phyloP scores from a whole-genome alignment of 129 eudicot genomes.

The Helichrysum umbraculigerum region DNA sequence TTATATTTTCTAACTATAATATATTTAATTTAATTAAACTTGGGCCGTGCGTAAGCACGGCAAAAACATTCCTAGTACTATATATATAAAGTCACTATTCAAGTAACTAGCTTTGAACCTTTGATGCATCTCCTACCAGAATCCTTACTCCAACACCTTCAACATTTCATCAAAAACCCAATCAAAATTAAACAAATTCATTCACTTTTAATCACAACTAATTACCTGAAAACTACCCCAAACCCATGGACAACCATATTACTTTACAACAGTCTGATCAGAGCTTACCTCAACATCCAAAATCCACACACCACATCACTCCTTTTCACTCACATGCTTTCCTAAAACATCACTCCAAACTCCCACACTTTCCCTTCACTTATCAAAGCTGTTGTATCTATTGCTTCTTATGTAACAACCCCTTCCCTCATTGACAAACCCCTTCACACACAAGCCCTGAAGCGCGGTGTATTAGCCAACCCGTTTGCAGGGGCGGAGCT shows the following conservation, averaged over 20 bases:
- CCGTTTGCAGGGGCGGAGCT: too few relatives aligned
- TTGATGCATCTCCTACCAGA: slow-evolving; percentile 41
- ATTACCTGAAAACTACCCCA: slow-evolving; percentile 42
- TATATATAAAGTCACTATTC: background rate
- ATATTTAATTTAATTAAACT: too few relatives aligned
- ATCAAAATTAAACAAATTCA: slow-evolving; percentile 58
- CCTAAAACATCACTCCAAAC: slow-evolving; percentile 52
- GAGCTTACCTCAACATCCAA: slow-evolving; percentile 54
- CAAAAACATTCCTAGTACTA: too few relatives aligned
- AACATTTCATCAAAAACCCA: slow-evolving; percentile 38
- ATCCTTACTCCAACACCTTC: slow-evolving; percentile 59
- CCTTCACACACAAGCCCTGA: slow-evolving; percentile 52
- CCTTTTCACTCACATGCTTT: slow-evolving; percentile 67
- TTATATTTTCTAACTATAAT: too few relatives aligned
- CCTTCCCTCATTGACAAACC: slow-evolving; percentile 29
- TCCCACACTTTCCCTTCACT: slow-evolving; percentile 69
- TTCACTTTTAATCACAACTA: slow-evolving; percentile 53
- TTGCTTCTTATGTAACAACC: slow-evolving; percentile 23
- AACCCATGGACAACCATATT: slow-evolving; percentile 59
- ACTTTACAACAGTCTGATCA: slow-evolving; percentile 66
- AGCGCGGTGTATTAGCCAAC: slow-evolving; percentile 53
- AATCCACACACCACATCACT: slow-evolving; percentile 43
- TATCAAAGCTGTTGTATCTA: slow-evolving; percentile 51
- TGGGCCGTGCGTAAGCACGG: too few relatives aligned
- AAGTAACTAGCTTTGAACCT: background rate